Conservation (phyloP, 306 rosid genomes). For the Trifolium repens region DNA sequence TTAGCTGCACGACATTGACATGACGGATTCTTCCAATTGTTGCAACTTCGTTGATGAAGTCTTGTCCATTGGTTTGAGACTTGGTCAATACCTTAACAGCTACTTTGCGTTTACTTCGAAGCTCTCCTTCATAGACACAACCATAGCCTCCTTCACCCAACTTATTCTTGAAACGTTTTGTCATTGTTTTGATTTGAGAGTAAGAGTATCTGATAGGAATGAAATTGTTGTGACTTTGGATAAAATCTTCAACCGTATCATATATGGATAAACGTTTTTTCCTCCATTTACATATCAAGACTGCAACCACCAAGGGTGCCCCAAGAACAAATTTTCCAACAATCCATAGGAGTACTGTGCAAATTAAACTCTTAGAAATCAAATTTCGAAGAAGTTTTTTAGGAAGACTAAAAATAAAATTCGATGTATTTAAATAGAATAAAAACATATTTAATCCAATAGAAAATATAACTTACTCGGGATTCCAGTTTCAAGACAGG, state of each 20-base stretch:
- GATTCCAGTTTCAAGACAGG: background rate
- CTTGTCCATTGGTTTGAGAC: slow-evolving; percentile 31
- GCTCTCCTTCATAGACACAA: slow-evolving; percentile 24
- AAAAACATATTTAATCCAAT: too few relatives aligned
- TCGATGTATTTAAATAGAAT: too few relatives aligned
- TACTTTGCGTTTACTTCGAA: slow-evolving; percentile 21
- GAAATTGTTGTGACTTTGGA: slow-evolving; percentile 1
- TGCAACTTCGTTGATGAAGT: slow-evolving; percentile 38
- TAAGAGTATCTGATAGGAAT: slow-evolving; percentile 29
- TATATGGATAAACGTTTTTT: background rate
- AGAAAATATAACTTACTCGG: too few relatives aligned
- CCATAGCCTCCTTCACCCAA: slow-evolving; percentile 35
- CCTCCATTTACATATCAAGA: slow-evolving; percentile 34
- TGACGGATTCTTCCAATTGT: slow-evolving; percentile 32
- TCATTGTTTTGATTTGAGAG: slow-evolving; percentile 30
- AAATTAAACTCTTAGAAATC: background rate
- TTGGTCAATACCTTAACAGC: slow-evolving; percentile 37
- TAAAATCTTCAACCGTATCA: slow-evolving; percentile 23
- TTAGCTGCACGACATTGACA: slow-evolving; percentile 34
- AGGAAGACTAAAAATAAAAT: too few relatives aligned
- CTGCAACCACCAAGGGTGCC: background rate
- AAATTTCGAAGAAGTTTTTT: background rate
- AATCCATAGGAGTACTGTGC: background rate
- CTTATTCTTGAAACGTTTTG: slow-evolving; percentile 16
- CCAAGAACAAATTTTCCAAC: slow-evolving; percentile 15